A percentile compares a stretch with the other conserved stretches of the same genome.
phyloP scores from a whole-genome alignment of 2,329 filamentous ascomycete genomes.

The Peltaster fructicola region DNA sequence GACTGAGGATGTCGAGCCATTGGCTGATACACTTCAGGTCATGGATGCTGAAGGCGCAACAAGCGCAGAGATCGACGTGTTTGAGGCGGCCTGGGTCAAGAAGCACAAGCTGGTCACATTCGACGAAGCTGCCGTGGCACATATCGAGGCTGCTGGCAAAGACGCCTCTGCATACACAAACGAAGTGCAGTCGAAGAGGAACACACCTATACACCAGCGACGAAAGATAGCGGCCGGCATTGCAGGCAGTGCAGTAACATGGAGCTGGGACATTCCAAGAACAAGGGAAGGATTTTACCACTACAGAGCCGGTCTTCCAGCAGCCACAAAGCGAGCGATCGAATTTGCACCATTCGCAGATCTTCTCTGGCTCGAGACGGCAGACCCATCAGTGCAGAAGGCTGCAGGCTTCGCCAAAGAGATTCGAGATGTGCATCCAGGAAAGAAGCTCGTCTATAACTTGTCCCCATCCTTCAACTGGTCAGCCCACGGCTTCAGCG shows the following conservation, averaged over 20 bases:
- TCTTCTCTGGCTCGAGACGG: conserved; percentile 93
- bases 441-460: conserved; percentile 91
- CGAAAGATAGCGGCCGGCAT: conserved; percentile 52
- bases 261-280: conserved; percentile 80
- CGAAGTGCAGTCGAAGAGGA: conserved; percentile 36
- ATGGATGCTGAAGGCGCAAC: conserved; percentile 72
- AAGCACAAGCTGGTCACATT: conserved; percentile 71
- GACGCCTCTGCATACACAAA: conserved; percentile 13
- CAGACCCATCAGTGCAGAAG: conserved; percentile 65
- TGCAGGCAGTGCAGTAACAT: conserved; percentile 53
- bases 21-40: conserved; percentile 73
- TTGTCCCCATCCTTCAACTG: conserved; percentile 95
- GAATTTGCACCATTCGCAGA: conserved; percentile 87
- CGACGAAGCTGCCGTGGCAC: conserved; percentile 49
- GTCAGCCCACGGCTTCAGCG: conserved; percentile 85
- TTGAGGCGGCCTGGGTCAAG: conserved; percentile 79
- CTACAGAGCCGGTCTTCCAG: conserved; percentile 64
- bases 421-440: conserved; percentile 51
- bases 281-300: conserved; percentile 92
- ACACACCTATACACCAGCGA: conserved; percentile 63
- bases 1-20: conserved; percentile 56
- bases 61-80: conserved; percentile 66
- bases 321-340: conserved; percentile 83
- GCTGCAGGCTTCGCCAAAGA: conserved; percentile 57
- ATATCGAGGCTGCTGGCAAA: conserved; percentile 18